Evolutionary conservation across 768 basidiomycete genomes (phyloP), one percentile per base, ranked within the genome.

Genomic region (Lyophyllum atratum): DNA sequence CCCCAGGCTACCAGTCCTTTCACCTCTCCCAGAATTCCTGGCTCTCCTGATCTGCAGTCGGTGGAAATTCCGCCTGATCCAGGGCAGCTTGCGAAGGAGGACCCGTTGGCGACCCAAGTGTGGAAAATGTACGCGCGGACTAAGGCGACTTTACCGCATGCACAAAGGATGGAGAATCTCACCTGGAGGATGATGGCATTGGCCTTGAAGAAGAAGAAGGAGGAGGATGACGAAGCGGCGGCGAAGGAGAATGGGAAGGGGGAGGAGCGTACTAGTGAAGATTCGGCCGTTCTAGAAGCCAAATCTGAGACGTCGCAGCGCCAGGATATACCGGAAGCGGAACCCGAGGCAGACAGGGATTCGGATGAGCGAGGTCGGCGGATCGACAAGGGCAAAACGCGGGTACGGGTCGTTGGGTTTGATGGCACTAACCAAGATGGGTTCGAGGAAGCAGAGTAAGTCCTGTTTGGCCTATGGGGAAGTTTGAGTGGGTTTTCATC

Each of bases 101-200:
- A 97, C 69, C 95, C 95, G 7, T 79, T 97, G 21, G 94, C 94
- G 0, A 90, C 95, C 1, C 94, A 98, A 74, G 91, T 98, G 28
- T 98, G 96, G 96, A 93, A 89, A 76, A 91, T 98, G 84, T 98
- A 92, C 67, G 86, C 93, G 33, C 86, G 91, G 59, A 91, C 90
- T 45, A 95, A 94, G 74, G 90, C 89, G n/a, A 83, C 81, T 29
- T 74, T 96, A 55, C 94, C 95, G 28, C 93, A 96, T 68, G 93
- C 91, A 0, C 92, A 95, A 73, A 78, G 95, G 67, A 95, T 99
- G 93, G 97, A 98, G 76, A 98, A 98, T 68, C 72, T 98, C 53
- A 97, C 95, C 0, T 98, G 96, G 96, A 77, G 97, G 57, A 92
- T 98, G 94, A 98, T 98, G 95, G 90, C 95, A 24, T 77, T 99